phyloP scores from a whole-genome alignment of 2,329 filamentous ascomycete species.

The Penicillium sp. region DNA sequence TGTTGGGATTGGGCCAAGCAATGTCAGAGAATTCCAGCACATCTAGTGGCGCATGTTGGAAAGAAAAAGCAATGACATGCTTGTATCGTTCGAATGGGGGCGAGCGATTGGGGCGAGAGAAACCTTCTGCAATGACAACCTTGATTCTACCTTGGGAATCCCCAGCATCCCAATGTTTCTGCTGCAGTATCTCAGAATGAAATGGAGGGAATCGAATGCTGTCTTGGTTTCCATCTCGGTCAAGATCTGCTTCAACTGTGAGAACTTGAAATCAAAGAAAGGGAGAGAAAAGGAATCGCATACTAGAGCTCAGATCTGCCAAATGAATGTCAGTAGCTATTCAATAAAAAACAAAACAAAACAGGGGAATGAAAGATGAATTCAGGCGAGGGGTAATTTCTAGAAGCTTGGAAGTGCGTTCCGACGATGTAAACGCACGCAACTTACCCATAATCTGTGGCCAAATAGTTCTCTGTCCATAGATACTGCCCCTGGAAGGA shows the following conservation, averaged over 20 bases:
- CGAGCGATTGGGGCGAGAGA: slow-evolving; percentile 50
- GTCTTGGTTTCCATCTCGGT: slow-evolving; percentile 58
- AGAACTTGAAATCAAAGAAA: slow-evolving; percentile 34
- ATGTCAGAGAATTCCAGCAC: slow-evolving; percentile 71
- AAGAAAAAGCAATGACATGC: slow-evolving; percentile 75
- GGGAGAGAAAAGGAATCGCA: slow-evolving; percentile 18
- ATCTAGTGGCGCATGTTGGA: slow-evolving; percentile 81
- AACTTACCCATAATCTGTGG: slow-evolving; percentile 53
- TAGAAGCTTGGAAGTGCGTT: background rate
- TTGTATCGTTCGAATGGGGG: slow-evolving; percentile 64
- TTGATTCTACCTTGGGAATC: slow-evolving; percentile 74
- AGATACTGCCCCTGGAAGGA: slow-evolving; percentile 52
- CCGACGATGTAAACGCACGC: background rate
- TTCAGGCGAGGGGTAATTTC: background rate
- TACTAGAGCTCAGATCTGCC: slow-evolving; percentile 39
- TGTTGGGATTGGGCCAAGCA: slow-evolving; percentile 72
- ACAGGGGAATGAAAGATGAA: background rate
- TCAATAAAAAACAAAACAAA: background rate
- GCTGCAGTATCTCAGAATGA: slow-evolving; percentile 64
- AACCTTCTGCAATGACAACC: slow-evolving; percentile 71
- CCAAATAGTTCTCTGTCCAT: slow-evolving; percentile 53
- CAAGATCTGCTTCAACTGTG: slow-evolving; percentile 35
- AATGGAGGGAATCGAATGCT: slow-evolving; percentile 71
- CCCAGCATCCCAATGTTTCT: slow-evolving; percentile 68
- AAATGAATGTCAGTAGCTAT: background rate